These are phyloP conservation scores for Suhomyces taliae DNA, from an alignment of 1,139 yeast genomes.

Conservation along the genomic window DNA sequence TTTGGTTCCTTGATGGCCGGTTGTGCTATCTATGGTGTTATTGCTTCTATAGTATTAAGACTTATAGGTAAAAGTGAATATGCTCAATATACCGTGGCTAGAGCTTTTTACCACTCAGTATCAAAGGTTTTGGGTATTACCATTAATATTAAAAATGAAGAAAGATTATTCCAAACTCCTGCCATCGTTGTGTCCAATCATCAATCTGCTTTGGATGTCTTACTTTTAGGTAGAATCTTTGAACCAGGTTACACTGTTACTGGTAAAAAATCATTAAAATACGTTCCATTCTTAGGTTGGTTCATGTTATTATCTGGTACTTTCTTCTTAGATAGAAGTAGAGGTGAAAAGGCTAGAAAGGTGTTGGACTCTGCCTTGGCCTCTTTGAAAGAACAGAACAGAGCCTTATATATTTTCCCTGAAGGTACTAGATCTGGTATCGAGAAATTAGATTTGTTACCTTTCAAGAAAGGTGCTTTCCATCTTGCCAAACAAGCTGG, in stretches of 20 bases:
- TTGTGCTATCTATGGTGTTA: slow-evolving; percentile 73
- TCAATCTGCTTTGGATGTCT: slow-evolving; percentile 84
- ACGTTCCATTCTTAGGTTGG: slow-evolving; percentile 95
- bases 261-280: slow-evolving; percentile 81
- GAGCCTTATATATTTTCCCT: slow-evolving; percentile 85
- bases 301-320: slow-evolving; percentile 89
- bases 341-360: slow-evolving; percentile 69
- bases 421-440: slow-evolving; percentile 93
- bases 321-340: slow-evolving; percentile 84
- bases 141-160: slow-evolving; percentile 61
- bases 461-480: slow-evolving; percentile 97
- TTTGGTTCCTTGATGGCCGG: slow-evolving; percentile 55
- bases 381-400: slow-evolving; percentile 55
- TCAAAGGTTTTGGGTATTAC: slow-evolving; percentile 65
- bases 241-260: slow-evolving; percentile 92
- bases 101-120: slow-evolving; percentile 68
- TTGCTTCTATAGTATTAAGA: slow-evolving; percentile 68
- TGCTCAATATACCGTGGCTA: slow-evolving; percentile 89
- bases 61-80: slow-evolving; percentile 73
- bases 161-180: slow-evolving; percentile 61
- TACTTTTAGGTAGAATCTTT: slow-evolving; percentile 76
- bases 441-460: slow-evolving; percentile 65
- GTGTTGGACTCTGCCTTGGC: slow-evolving; percentile 71
- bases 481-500: slow-evolving; percentile 92
- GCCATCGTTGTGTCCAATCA: slow-evolving; percentile 88